These are phyloP conservation scores for Cyclotella choctawhatcheeana DNA, from an alignment of 108 stramenopile species.

Conservation along the genomic window DNA sequence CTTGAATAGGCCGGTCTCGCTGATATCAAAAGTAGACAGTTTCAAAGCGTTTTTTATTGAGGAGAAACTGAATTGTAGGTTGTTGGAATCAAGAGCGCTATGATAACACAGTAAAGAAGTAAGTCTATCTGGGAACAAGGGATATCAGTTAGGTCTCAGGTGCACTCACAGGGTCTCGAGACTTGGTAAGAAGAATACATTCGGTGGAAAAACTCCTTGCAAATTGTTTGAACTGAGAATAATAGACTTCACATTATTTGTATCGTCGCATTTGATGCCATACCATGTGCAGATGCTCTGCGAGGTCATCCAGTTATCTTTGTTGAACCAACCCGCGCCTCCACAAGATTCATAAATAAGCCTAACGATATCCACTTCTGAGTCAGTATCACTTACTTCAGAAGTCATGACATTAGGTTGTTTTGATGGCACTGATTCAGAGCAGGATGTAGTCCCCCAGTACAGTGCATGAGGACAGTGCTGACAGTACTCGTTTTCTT, in stretches of 20 bases:
- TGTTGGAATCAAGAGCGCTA: constrained; percentile 68
- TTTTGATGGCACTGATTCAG: constrained; percentile 27
- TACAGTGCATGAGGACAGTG: constrained; percentile 51
- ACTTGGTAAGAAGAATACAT: constrained; percentile 67
- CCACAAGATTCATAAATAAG: constrained; percentile 59
- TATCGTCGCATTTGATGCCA: constrained; percentile 61
- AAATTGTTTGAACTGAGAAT: constrained; percentile 70
- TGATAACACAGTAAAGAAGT: background rate
- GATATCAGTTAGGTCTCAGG: background rate
- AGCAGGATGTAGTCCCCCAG: constrained; percentile 61
- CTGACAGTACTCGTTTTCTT: constrained; percentile 34
- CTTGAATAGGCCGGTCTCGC: constrained; percentile 57
- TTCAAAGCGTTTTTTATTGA: constrained; percentile 64
- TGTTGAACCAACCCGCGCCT: constrained; percentile 54
- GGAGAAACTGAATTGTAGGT: constrained; percentile 63
- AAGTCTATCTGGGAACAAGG: background rate
- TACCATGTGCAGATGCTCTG: constrained; percentile 70
- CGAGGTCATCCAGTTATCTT: constrained; percentile 64
- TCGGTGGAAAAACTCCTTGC: constrained; percentile 57
- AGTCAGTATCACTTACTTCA: constrained; percentile 1
- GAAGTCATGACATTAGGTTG: constrained; percentile 1
- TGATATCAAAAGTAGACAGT: constrained; percentile 57
- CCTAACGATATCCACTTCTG: constrained; percentile 53
- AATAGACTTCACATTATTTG: constrained; percentile 55
- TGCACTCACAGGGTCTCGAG: constrained; percentile 60